Evolutionary conservation across 2,329 filamentous ascomycete species (phyloP), one percentile per base, ranked within the genome.

Genomic region (Fusarium anthophilum): DNA sequence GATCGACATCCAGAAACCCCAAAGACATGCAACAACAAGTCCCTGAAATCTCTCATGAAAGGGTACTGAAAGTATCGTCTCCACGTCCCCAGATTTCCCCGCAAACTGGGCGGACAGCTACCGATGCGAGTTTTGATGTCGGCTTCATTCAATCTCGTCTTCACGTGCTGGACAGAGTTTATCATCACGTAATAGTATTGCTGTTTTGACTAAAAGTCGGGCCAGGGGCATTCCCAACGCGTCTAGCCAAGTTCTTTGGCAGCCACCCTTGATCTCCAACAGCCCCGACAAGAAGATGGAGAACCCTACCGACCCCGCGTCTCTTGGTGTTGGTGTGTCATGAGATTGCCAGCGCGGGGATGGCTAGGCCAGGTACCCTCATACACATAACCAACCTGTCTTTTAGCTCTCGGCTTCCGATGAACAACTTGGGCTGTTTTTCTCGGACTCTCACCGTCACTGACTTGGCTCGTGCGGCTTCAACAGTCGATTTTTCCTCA

Each of bases 61-160:
- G 48, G 41, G 30, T 32, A 32, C 38, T 75, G 45, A 48, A 51
- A 63, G 56, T 35, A 64, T 65, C 53, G 69, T 68, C 70, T 74
- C 71, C 74, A 75, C 59, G 67, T 64, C 73, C 59, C 76, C 74
- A 78, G 76, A 73, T 73, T 78, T 78, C 76, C 76, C 76, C 76
- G 74, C 76, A 78, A 78, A 78, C 55, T 70, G 60, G 53, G 51
- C 41, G 51, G 37, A 44, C 53, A 66, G 53, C 54, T 70, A 56
- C 60, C 57, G 63, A 69, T 65, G 47, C 58, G 45, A 60, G 53
- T 56, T 69, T 47, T 43, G 63, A 64, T 62, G 55, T 63, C 50
- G 64, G 38, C 65, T 64, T 65, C 43, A 50, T 61, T 48, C 69
- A 67, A 56, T 54, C 59, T 75, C 63, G 60, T 66, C 61, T 78